Base-by-base conservation (phyloP, 345 rosid genomes). In the Linum lewisii region DNA sequence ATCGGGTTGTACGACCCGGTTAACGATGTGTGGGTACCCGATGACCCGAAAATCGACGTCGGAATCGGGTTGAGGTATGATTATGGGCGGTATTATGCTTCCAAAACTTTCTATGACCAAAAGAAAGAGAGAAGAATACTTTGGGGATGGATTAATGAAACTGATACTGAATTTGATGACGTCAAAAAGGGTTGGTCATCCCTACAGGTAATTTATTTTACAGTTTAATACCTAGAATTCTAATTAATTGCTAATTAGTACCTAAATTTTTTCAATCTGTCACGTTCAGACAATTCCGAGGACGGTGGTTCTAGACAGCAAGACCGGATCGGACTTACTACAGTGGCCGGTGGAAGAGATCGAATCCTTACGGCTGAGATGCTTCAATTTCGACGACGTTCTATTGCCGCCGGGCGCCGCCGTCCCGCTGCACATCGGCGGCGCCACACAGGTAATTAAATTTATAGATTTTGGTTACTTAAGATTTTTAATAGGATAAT, bases 121-220 rank as follows among this genome's bases (percentile, higher is more conserved):
- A 50, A 65, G 61, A 86, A 77, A 49, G 63, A 70, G 63, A 72
- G 99, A 59, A 84, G 99, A 64, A 73, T 93, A 36, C 58, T 87
- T 23, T 93, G 95, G 99, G 87, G 99, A 44, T 89, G 99, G 99
- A 83, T 85, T 42, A 86, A 88, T 62, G 99, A 93, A 69, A 86
- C 97, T 24, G 99, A 93, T 24, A 77, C 89, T 0, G 92, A 77
- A 60, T 45, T 36, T 21, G 82, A 79, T 73, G 88, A 93, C 68
- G 68, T 93, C 49, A 57, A 66, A 23, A 93, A 93, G 65, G 99
- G 99, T 0, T 93, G 99, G 99, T 88, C 99, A 26, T 89, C 95
- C 2, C 65, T 93, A 63, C 97, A 91, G 98, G 98, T 90, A 75
- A 22, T 26, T 26, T n/a, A n/a, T n/a, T n/a, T 19, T 24, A 52